Evolutionary conservation across 1,139 yeast species (phyloP).

Genomic region (Lodderomyces oxycetoniae): DNA sequence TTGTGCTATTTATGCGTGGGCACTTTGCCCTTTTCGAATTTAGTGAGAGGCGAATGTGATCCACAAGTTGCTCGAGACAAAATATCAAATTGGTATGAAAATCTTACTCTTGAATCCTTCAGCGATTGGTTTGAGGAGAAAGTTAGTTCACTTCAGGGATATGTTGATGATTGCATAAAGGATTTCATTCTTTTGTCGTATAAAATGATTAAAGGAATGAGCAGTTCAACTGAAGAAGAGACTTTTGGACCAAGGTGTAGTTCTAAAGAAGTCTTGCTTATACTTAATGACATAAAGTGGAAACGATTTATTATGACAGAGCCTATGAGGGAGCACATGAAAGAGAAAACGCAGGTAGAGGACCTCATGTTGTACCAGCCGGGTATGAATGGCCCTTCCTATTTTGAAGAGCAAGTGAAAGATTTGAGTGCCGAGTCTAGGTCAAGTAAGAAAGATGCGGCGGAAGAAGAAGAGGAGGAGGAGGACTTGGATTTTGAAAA

Average conservation of each 20-base stretch:
- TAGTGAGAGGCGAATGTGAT: conserved; percentile 28
- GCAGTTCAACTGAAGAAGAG: conserved; percentile 4
- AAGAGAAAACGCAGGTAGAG: not conserved
- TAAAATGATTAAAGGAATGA: conserved; percentile 30
- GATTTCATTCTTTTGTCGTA: conserved; percentile 25
- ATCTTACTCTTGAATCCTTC: conserved; percentile 19
- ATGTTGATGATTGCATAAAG: conserved; percentile 10
- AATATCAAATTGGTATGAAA: conserved; percentile 31
- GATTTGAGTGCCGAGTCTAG: too few relatives aligned
- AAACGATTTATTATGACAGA: conserved; percentile 10
- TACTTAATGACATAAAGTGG: conserved; percentile 21
- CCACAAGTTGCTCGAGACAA: conserved; percentile 26
- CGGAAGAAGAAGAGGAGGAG: conserved; percentile 8
- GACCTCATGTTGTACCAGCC: not conserved
- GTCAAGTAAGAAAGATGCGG: too few relatives aligned
- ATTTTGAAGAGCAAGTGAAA: too few relatives aligned
- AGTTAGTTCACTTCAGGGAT: conserved; percentile 9
- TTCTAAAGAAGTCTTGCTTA: conserved; percentile 18
- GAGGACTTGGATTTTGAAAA: conserved; percentile 12
- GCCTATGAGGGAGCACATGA: too few relatives aligned
- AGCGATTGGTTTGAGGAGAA: conserved; percentile 23
- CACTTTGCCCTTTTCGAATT: conserved; percentile 49
- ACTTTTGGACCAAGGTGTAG: conserved; percentile 6
- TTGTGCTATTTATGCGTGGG: conserved; percentile 71
- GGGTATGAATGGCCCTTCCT: too few relatives aligned